Evolutionary conservation across 805 yeast species (phyloP).

Genomic region (Nakazawaea pomicola): DNA sequence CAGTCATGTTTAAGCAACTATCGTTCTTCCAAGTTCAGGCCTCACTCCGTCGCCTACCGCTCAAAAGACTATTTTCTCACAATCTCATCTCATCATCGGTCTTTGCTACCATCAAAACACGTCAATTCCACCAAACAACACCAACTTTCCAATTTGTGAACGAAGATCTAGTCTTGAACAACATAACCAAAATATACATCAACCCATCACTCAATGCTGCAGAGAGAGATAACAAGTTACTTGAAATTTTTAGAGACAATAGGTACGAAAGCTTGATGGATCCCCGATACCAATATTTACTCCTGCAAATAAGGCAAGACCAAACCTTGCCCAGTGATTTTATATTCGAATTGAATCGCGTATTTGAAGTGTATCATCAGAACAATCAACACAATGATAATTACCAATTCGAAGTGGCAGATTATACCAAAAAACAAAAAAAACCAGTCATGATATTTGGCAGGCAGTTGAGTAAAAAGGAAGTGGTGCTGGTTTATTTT

Average conservation of each 20-base stretch:
- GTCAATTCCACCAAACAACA: too few species aligned
- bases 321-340: background rate
- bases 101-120: too few species aligned
- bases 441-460: background rate
- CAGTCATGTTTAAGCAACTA: too few species aligned
- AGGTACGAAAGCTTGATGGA: background rate
- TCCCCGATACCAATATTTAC: slow-evolving; percentile 2
- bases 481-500: slow-evolving; percentile 3
- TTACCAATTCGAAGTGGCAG: slow-evolving; percentile 3
- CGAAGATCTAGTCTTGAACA: too few species aligned
- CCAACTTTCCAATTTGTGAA: too few species aligned
- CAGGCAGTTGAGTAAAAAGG: background rate
- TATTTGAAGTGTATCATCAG: slow-evolving; percentile 6
- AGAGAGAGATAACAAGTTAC: slow-evolving; percentile 2
- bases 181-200: background rate
- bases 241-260: background rate
- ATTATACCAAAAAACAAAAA: background rate
- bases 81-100: too few species aligned
- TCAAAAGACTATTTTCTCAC: too few species aligned
- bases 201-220: background rate
- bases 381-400: slow-evolving; percentile 9
- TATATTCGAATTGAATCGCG: slow-evolving; percentile 1
- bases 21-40: too few species aligned
- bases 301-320: background rate
- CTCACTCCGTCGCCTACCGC: too few species aligned